A percentile compares a stretch with the other conserved stretches of the same genome.
These are phyloP conservation scores for Wickerhamomyces sp. DNA, from an alignment of 1,139 yeast species.

Conservation along the genomic window DNA sequence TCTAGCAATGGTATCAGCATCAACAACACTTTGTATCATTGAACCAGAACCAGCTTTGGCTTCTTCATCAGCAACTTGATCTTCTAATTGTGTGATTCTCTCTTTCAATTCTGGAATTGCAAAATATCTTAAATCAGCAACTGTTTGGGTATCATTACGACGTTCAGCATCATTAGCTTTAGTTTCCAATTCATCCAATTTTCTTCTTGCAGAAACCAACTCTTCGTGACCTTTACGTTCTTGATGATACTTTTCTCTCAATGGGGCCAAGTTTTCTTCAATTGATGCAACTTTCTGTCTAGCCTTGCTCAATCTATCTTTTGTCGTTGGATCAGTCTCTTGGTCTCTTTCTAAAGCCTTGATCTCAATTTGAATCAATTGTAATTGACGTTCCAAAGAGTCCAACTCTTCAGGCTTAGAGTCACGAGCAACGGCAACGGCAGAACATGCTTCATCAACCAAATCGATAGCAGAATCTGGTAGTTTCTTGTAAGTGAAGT, in stretches of 20 bases:
- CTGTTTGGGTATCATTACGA: slow-evolving; percentile 89
- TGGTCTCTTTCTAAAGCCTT: slow-evolving; percentile 96
- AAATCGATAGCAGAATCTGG: slow-evolving; percentile 98
- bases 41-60: slow-evolving; percentile 57
- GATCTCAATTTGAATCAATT: slow-evolving; percentile 88
- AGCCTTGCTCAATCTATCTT: slow-evolving; percentile 79
- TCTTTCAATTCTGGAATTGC: slow-evolving; percentile 91
- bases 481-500: slow-evolving; percentile 88
- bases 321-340: slow-evolving; percentile 81
- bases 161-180: slow-evolving; percentile 97
- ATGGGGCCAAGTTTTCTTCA: slow-evolving; percentile 80
- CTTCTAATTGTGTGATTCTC: slow-evolving; percentile 71
- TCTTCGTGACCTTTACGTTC: slow-evolving; percentile 93
- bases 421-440: slow-evolving; percentile 97
- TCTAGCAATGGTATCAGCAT: slow-evolving; percentile 90
- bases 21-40: slow-evolving; percentile 83
- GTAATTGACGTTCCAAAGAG: slow-evolving; percentile 85
- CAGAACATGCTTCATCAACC: slow-evolving; percentile 95
- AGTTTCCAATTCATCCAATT: slow-evolving; percentile 84
- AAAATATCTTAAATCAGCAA: slow-evolving; percentile 93
- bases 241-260: slow-evolving; percentile 77
- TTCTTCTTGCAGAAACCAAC: slow-evolving; percentile 81
- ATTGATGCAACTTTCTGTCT: slow-evolving; percentile 74
- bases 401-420: slow-evolving; percentile 97
- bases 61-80: slow-evolving; percentile 70